Evolutionary conservation across 495 filamentous ascomycete species (phyloP), one percentile per base, ranked within the genome.

Genomic region (Talaromyces borbonicus): DNA sequence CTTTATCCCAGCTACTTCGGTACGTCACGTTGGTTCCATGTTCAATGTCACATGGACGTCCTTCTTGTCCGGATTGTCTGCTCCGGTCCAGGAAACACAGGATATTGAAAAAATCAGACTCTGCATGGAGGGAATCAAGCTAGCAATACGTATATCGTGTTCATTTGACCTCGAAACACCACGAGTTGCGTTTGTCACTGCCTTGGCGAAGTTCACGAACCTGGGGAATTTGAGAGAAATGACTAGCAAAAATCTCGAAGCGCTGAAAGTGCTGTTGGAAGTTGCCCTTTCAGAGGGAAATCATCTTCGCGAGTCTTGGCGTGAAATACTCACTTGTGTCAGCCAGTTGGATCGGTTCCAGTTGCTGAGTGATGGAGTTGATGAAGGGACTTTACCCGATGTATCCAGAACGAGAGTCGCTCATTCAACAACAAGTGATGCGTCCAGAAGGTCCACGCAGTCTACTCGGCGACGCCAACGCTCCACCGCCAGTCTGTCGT

Each of bases 31-130:
- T 41, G 92, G 92, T 0, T 89, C 92, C 2, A 99, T 99, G 90
- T 99, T 99, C 53, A 90, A 97, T 52, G 90, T 95, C 12, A 93
- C 87, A 0, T 99, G 92, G 92, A 99, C 96, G 90, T 92, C 90
- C 15, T 94, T 95, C 65, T 81, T 97, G 56, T 95, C 88, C 8
- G 87, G 87, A 0, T 73, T 97, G 20, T 95, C 92, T 3, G 88
- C 85, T 22, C 80, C 88, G 48, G 88, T 88, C 63, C 90, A 95
- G 54, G 87, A 90, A 57, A 85, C 86, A 0, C 84, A 93, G 43
- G 92, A 95, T 57, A 71, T 95, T 15, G 87, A 95, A 54, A 85
- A 87, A 15, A 89, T 96, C 57, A 83, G 79, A 56, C 66, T 93
- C 4, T 96, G 93, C 56, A 82, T 97, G 70, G 92, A 97, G 57